phyloP scores from a whole-genome alignment of 495 filamentous ascomycete genomes.

The Trichocladium antarcticum region DNA sequence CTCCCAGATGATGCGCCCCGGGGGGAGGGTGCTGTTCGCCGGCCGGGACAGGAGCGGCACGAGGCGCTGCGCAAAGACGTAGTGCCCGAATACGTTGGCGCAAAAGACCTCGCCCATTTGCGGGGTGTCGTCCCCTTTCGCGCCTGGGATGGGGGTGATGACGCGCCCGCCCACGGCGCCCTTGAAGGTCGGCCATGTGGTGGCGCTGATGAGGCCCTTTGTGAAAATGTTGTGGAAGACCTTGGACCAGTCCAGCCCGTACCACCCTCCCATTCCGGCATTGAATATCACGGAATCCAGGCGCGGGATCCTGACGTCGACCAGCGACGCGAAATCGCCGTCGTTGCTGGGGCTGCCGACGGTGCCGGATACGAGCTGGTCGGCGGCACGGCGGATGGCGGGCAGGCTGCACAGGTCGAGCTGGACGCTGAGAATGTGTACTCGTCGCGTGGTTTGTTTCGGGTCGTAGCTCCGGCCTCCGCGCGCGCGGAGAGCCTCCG shows the following conservation, averaged over 20 bases:
- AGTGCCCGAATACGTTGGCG: conserved; percentile 91
- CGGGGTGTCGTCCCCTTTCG: not conserved
- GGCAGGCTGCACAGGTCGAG: conserved; percentile 46
- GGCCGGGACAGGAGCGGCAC: conserved; percentile 54
- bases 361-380: conserved; percentile 39
- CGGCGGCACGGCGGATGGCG: conserved; percentile 37
- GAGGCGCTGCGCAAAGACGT: conserved; percentile 73
- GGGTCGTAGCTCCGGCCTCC: conserved; percentile 35
- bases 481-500: conserved; percentile 27
- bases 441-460: conserved; percentile 33
- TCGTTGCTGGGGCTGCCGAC: conserved; percentile 33
- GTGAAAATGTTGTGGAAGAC: conserved; percentile 47
- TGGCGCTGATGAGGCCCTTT: conserved; percentile 52
- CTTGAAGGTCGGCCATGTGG: conserved; percentile 76
- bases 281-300: conserved; percentile 77
- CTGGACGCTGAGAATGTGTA: conserved; percentile 46
- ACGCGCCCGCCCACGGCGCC: conserved; percentile 47
- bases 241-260: conserved; percentile 59
- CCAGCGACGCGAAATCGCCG: conserved; percentile 29
- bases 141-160: conserved; percentile 27
- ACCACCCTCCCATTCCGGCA: conserved; percentile 82
- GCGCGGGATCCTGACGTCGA: conserved; percentile 46
- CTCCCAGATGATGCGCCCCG: conserved; percentile 68
- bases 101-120: conserved; percentile 68
- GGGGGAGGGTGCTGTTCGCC: conserved; percentile 23